Percentiles rank a stretch among this genome's conserved stretches.
Evolutionary conservation across 23 red algal species (phyloP).

Genomic region (Chondrus crispus): DNA sequence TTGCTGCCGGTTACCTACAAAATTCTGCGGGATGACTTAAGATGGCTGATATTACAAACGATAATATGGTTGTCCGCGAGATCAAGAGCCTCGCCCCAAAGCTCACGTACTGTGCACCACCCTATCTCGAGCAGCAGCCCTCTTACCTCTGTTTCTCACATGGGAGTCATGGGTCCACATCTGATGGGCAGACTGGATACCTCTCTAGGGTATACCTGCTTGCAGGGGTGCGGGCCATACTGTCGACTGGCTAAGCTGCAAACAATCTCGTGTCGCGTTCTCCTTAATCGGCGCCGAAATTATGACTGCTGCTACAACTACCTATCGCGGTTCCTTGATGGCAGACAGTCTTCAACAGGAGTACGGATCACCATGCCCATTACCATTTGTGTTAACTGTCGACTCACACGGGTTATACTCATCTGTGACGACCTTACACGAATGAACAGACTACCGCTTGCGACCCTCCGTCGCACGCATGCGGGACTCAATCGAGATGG

Average conservation of each 20-base stretch:
- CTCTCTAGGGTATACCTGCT: not conserved
- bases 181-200: not conserved
- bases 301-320: not conserved
- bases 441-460: conserved; percentile 3
- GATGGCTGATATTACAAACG: not conserved
- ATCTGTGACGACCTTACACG: not conserved
- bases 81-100: not conserved
- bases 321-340: not conserved
- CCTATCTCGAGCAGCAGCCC: not conserved
- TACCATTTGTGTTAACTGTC: not conserved
- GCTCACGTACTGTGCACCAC: not conserved
- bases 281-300: conserved; percentile 12
- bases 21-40: not conserved
- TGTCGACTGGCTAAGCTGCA: not conserved
- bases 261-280: not conserved
- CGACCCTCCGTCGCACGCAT: not conserved
- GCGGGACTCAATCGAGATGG: not conserved
- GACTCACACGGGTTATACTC: not conserved
- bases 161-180: not conserved
- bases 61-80: not conserved
- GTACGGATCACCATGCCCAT: not conserved
- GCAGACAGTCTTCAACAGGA: not conserved
- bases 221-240: not conserved
- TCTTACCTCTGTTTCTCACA: not conserved
- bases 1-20: not conserved